Evolutionary conservation across 140 eudicot species (phyloP), one percentile per base, ranked within the genome.

Genomic region (Stevia rebaudiana): DNA sequence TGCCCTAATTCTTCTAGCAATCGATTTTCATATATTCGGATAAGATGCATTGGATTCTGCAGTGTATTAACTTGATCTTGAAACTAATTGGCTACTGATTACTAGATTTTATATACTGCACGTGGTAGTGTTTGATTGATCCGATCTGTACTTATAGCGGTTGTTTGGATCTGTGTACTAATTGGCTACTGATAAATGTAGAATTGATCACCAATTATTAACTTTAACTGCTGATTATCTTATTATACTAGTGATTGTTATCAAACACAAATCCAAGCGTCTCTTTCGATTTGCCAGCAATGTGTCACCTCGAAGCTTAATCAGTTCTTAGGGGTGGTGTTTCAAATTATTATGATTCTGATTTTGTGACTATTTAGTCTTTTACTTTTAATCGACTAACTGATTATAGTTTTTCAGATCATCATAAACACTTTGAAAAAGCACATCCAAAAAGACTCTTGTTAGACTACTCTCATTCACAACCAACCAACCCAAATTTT

Each of bases 131-230:
- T 42, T 39, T 55, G 23, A 18, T 36, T 59, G 8, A 41, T 55
- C 58, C 16, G 66, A 56, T 69, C 66, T 56, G 58, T 30, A 43
- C 22, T 63, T 28, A 23, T 46, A 15, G 8, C 22, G 25, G 44
- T 44, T 57, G 64, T 33, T 57, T 57, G 64, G 64, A 33, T 57
- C 9, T 33, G 61, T 16, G 65, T 37, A 28, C 30, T 24, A n/a
- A n/a, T n/a, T n/a, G n/a, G n/a, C n/a, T n/a, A n/a, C n/a, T 43
- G 69, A 42, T 24, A 31, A 31, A 30, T 28, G 33, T 64, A 47
- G 22, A 64, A 13, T 11, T 2, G 15, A 21, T 15, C n/a, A 12
- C 10, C 7, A 13, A 41, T 51, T 8, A 47, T 5, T 17, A 12
- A 17, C 31, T 28, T 8, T 57, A 9, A 17, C 10, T 57, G 25